phyloP scores from a whole-genome alignment of 306 rosid species.

The Medicago truncatula region DNA sequence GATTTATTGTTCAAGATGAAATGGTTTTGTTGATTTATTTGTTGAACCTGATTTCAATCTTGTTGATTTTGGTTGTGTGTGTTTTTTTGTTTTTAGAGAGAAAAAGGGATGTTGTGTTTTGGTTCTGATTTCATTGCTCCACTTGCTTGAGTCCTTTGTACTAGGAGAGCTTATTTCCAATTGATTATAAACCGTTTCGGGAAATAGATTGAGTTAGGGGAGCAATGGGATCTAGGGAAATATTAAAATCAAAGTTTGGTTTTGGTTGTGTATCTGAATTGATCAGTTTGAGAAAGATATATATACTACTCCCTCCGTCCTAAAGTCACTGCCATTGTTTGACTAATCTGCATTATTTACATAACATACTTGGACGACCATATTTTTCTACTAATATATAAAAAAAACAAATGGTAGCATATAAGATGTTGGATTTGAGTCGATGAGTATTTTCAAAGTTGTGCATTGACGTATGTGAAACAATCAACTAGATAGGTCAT shows the following conservation, averaged over 20 bases:
- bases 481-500: too few species aligned
- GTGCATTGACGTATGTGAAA: too few species aligned
- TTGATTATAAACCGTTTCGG: not conserved
- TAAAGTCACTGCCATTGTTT: too few species aligned
- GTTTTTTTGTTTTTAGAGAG: not conserved
- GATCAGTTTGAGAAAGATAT: too few species aligned
- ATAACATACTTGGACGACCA: too few species aligned
- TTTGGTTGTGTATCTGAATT: too few species aligned
- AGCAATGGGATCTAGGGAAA: slow-evolving; percentile 16
- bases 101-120: not conserved
- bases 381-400: too few species aligned
- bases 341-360: too few species aligned
- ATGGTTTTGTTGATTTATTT: not conserved
- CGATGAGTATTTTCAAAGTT: too few species aligned
- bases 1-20: not conserved
- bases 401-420: too few species aligned
- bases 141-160: not conserved
- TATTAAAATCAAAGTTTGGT: not conserved
- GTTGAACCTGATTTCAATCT: not conserved
- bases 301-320: too few species aligned
- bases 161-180: not conserved
- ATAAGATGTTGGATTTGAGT: too few species aligned
- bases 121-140: slow-evolving; percentile 8
- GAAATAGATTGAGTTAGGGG: not conserved
- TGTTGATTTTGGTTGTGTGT: slow-evolving; percentile 19